phyloP scores from a whole-genome alignment of 305 asterid genomes.

The Fraxinus dipetala region DNA sequence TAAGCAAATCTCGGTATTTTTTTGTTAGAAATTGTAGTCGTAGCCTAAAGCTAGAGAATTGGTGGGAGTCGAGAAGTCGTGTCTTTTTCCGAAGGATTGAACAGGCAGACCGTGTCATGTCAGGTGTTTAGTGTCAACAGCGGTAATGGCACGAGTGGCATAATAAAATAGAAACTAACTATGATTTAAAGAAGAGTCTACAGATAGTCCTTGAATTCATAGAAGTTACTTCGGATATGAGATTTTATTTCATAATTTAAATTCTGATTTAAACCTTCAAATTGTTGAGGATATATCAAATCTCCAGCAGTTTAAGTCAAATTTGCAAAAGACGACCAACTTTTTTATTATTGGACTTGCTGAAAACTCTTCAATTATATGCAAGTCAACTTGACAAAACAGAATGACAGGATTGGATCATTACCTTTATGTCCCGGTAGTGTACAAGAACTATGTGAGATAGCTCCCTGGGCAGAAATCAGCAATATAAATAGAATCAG shows the following conservation, averaged over 20 bases:
- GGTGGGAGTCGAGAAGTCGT: background rate
- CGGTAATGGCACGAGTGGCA: background rate
- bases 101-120: background rate
- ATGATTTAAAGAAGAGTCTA: background rate
- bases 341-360: background rate
- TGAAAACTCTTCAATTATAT: background rate
- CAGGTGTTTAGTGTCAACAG: background rate
- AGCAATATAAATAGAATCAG: slow-evolving; percentile 24
- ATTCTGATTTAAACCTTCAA: background rate
- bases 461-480: slow-evolving; percentile 64
- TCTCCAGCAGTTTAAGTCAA: slow-evolving; percentile 15
- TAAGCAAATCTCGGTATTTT: background rate
- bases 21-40: background rate
- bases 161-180: background rate
- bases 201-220: background rate
- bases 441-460: slow-evolving; percentile 96
- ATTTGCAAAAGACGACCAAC: background rate
- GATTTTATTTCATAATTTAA: slow-evolving; percentile 8
- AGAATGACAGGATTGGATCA: slow-evolving; percentile 10
- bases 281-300: slow-evolving; percentile 1
- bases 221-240: slow-evolving; percentile 13
- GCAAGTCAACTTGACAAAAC: slow-evolving; percentile 7
- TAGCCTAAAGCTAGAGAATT: background rate
- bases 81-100: background rate
- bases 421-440: slow-evolving; percentile 95